Conservation (phyloP, 192 early-diverging fungal species). For the Coemansia sp. region DNA sequence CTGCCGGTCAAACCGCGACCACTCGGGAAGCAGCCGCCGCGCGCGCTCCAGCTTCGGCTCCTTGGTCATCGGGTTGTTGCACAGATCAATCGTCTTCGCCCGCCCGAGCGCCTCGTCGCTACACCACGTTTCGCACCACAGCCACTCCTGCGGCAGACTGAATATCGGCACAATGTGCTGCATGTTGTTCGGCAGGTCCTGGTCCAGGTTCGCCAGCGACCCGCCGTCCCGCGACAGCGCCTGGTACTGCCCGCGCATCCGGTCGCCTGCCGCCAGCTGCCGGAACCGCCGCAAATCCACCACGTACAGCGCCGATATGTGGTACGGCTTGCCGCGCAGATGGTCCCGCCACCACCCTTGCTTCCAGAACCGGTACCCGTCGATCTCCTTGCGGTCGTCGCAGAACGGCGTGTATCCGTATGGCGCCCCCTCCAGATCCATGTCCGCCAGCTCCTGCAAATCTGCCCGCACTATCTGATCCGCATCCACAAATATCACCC, state of each 20-base stretch:
- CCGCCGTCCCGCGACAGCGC: constrained; percentile 79
- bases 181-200: constrained; percentile 98
- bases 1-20: constrained; percentile 79
- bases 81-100: constrained; percentile 98
- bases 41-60: constrained; percentile 98
- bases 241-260: constrained; percentile 90
- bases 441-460: constrained; percentile 84
- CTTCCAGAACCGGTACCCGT: constrained; percentile 98
- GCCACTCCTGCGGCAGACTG: constrained; percentile 93
- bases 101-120: constrained; percentile 72
- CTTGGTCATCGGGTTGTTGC: constrained; percentile 98
- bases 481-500: constrained; percentile 98
- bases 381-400: constrained; percentile 86
- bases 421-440: constrained; percentile 91
- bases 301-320: constrained; percentile 94
- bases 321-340: constrained; percentile 83
- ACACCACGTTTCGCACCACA: constrained; percentile 99
- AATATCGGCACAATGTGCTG: constrained; percentile 85
- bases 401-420: constrained; percentile 98
- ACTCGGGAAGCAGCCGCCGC: constrained; percentile 87
- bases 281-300: constrained; percentile 93
- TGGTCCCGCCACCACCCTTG: constrained; percentile 93
- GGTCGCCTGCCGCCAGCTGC: constrained; percentile 89
- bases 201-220: constrained; percentile 92
- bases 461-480: constrained; percentile 98